phyloP scores from a whole-genome alignment of 805 yeast genomes.

The Zygosaccharomyces kombuchaensis region DNA sequence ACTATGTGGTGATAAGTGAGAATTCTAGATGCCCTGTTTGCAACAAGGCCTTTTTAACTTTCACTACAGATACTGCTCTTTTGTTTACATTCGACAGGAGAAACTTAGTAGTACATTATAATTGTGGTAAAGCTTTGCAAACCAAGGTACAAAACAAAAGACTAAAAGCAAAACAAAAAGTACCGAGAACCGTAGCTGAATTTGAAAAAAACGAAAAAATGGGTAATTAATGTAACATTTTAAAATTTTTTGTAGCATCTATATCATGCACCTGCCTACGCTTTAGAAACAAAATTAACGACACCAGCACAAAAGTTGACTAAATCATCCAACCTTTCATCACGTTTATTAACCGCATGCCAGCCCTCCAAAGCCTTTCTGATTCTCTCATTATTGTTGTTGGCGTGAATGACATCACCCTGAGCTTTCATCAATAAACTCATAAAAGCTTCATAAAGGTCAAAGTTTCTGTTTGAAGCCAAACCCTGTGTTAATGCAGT shows the following conservation, averaged over 20 bases:
- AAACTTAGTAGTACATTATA: slow-evolving; percentile 23
- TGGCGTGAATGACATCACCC: slow-evolving; percentile 65
- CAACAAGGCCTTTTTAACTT: slow-evolving; percentile 35
- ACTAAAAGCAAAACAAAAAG: slow-evolving; percentile 11
- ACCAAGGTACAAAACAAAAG: slow-evolving; percentile 14
- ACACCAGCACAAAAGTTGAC: slow-evolving; percentile 82
- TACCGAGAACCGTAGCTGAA: slow-evolving; percentile 9
- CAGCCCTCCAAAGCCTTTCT: slow-evolving; percentile 46
- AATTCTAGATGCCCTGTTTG: slow-evolving; percentile 57
- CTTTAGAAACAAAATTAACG: slow-evolving; percentile 48
- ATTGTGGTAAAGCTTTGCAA: slow-evolving; percentile 27
- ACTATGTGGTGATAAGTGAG: slow-evolving; percentile 39
- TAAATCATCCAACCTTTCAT: slow-evolving; percentile 56
- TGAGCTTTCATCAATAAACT: slow-evolving; percentile 70
- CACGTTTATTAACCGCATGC: slow-evolving; percentile 42
- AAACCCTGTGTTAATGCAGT: slow-evolving; percentile 64
- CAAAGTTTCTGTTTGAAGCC: slow-evolving; percentile 55
- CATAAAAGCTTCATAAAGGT: slow-evolving; percentile 77
- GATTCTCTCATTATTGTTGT: slow-evolving; percentile 38
- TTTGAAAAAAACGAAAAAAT: slow-evolving; percentile 4
- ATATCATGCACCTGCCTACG: slow-evolving; percentile 10
- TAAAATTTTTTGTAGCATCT: background rate
- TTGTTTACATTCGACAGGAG: slow-evolving; percentile 19
- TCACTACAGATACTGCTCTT: slow-evolving; percentile 19
- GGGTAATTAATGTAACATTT: background rate